Conservation (phyloP, 1,284 basidiomycete species). For the Cryptococcus sp. region DNA sequence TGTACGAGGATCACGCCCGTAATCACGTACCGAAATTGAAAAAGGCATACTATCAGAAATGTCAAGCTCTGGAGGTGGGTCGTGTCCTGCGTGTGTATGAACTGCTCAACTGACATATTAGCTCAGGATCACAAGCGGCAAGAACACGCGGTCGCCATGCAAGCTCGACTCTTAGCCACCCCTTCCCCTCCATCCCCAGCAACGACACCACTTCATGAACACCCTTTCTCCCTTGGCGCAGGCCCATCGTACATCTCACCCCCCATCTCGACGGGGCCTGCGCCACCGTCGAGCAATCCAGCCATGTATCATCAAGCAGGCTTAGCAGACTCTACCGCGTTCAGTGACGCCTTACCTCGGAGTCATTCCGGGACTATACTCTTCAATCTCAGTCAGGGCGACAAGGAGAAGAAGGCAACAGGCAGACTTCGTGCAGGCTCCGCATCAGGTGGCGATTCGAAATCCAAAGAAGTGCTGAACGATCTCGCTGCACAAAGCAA, state of each 20-base stretch:
- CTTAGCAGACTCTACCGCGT: constrained; percentile 7
- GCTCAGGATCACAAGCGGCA: constrained; percentile 47
- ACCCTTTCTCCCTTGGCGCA: constrained; percentile 23
- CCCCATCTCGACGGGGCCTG: constrained; percentile 25
- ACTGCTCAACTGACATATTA: constrained; percentile 1
- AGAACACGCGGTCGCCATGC: constrained; percentile 49
- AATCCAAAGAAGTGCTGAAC: constrained; percentile 50
- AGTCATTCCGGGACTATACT: constrained; percentile 4
- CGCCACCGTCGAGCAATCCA: constrained; percentile 30
- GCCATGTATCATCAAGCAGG: constrained; percentile 9
- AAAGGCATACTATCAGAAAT: constrained; percentile 73
- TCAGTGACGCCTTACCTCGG: constrained; percentile 1
- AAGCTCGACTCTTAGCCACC: constrained; percentile 49
- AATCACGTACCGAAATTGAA: constrained; percentile 73
- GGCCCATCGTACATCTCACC: constrained; percentile 33
- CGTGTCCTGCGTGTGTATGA: background rate
- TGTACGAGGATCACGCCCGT: constrained; percentile 77
- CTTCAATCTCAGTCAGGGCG: constrained; percentile 15
- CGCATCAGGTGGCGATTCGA: constrained; percentile 27
- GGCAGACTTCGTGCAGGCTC: constrained; percentile 30
- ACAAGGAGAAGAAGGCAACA: constrained; percentile 13
- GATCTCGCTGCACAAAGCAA: constrained; percentile 51
- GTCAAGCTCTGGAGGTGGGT: constrained; percentile 74
- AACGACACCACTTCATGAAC: constrained; percentile 23
- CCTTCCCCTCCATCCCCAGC: constrained; percentile 30